A percentile compares a stretch with the other conserved stretches of the same genome.
Evolutionary conservation across 2,329 filamentous ascomycete genomes (phyloP).

Genomic region (Aspergillus neoniger): DNA sequence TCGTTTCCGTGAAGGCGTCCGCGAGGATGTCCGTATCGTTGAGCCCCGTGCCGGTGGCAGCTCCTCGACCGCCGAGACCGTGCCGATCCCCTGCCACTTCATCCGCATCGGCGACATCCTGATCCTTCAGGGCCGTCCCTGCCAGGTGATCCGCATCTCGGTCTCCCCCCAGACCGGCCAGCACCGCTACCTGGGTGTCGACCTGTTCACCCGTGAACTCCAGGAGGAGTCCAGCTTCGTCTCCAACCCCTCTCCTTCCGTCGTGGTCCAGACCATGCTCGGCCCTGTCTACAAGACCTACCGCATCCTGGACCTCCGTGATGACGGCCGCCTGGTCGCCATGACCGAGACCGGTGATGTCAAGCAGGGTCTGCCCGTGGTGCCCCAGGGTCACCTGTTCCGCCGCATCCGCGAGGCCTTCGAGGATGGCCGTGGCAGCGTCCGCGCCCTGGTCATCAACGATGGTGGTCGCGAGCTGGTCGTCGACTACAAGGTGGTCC

Average conservation of each 20-base stretch:
- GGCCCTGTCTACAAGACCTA: conserved; percentile 99
- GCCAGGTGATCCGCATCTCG: conserved; percentile 99
- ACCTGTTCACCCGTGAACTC: conserved; percentile 99
- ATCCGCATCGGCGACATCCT: conserved; percentile 98
- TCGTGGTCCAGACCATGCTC: conserved; percentile 99
- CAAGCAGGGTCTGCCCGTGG: conserved; percentile 90
- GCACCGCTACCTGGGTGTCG: conserved; percentile 99
- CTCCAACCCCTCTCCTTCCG: conserved; percentile 93
- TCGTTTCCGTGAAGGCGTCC: conserved; percentile 47
- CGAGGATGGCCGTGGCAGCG: conserved; percentile 86
- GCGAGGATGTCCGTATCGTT: conserved; percentile 53
- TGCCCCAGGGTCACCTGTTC: conserved; percentile 92
- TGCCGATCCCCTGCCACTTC: conserved; percentile 99
- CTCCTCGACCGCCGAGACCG: conserved; percentile 69
- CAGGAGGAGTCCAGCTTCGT: conserved; percentile 98
- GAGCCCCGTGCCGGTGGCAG: conserved; percentile 49
- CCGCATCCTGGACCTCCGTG: conserved; percentile 95
- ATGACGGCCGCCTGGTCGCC: conserved; percentile 78
- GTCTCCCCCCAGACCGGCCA: conserved; percentile 97
- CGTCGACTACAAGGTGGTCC: conserved; percentile 98
- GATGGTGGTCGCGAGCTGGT: conserved; percentile 91
- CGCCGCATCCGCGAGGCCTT: conserved; percentile 79
- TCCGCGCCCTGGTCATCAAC: conserved; percentile 93
- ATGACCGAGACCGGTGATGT: conserved; percentile 99
- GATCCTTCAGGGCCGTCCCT: conserved; percentile 97